Evolutionary conservation across 2,329 filamentous ascomycete species (phyloP), one percentile per base, ranked within the genome.

Genomic region (Botrytis tulipae): DNA sequence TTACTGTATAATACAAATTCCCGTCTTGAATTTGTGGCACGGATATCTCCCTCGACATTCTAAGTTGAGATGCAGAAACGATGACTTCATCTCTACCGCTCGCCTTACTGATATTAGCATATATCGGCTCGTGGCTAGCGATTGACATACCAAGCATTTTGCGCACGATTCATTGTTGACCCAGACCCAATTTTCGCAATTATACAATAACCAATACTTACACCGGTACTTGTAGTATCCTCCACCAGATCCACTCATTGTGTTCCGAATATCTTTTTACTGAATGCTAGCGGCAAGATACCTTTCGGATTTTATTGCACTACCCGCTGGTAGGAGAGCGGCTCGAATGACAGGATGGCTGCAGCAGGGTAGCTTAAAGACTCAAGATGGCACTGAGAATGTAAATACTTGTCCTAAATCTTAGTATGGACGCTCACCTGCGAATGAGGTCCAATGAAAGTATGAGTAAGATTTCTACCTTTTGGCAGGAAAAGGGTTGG

Each of bases 121-220:
- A 12, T 14, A 60, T 71, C 54, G 20, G 29, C 29, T 48, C 20
- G 51, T 32, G 42, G 66, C 59, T 74, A 63, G 74, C 35, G 60
- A 48, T 29, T 54, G 51, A 81, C 85, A 81, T 81, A 87, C 86
- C 75, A 86, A 81, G 78, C 86, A 88, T 75, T 80, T 82, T 71
- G 85, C 82, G 79, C 86, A 88, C 18, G 85, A 82, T 51, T 84
- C 82, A 71, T 86, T 84, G 71, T 87, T 85, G 29, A 87, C 83
- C 80, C 85, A 87, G 18, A 88, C 86, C 86, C 86, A 88, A 76
- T 88, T 85, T 8, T 82, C 83, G 76, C 86, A 87, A 75, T 87
- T 84, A 78, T 86, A 82, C 44, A 84, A 83, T 73, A 84, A 84
- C 76, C 86, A 87, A 82, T 87, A 86, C 80, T 87, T 88, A 84